Percentiles rank a stretch among this genome's conserved stretches.
Evolutionary conservation across 2,329 filamentous ascomycete genomes (phyloP).

Genomic region (Trichoderma koningiopsis): DNA sequence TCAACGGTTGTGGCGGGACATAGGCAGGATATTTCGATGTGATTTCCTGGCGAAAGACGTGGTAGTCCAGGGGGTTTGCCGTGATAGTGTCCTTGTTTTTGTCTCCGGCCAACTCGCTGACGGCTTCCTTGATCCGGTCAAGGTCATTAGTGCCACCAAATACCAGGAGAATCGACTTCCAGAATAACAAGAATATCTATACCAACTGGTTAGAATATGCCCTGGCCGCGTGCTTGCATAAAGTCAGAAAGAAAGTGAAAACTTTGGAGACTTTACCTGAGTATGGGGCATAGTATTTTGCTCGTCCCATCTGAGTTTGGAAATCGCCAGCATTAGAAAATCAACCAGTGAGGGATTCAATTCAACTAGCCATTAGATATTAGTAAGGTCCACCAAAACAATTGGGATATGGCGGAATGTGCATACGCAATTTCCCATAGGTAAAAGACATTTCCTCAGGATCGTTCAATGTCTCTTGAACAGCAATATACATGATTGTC

Average conservation of each 20-base stretch:
- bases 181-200: slow-evolving; percentile 77
- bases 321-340: slow-evolving; percentile 69
- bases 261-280: slow-evolving; percentile 48
- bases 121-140: slow-evolving; percentile 70
- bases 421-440: slow-evolving; percentile 52
- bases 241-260: slow-evolving; percentile 28
- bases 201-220: slow-evolving; percentile 27
- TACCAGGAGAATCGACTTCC: slow-evolving; percentile 85
- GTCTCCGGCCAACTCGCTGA: slow-evolving; percentile 62
- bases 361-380: slow-evolving; percentile 45
- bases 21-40: slow-evolving; percentile 98
- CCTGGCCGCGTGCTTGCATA: background rate
- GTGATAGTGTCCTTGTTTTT: slow-evolving; percentile 80
- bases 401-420: no score
- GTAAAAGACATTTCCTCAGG: slow-evolving; percentile 51
- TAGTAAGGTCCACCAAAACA: slow-evolving; percentile 13
- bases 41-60: slow-evolving; percentile 94
- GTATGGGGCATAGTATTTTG: slow-evolving; percentile 62
- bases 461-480: slow-evolving; percentile 60
- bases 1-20: slow-evolving; percentile 78
- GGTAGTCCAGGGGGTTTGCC: slow-evolving; percentile 92
- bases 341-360: slow-evolving; percentile 70
- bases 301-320: slow-evolving; percentile 73
- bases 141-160: slow-evolving; percentile 81
- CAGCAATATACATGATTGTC: slow-evolving; percentile 62